Conservation (phyloP, 1,284 basidiomycete species). For the Cutaneotrichosporon mucoides region DNA sequence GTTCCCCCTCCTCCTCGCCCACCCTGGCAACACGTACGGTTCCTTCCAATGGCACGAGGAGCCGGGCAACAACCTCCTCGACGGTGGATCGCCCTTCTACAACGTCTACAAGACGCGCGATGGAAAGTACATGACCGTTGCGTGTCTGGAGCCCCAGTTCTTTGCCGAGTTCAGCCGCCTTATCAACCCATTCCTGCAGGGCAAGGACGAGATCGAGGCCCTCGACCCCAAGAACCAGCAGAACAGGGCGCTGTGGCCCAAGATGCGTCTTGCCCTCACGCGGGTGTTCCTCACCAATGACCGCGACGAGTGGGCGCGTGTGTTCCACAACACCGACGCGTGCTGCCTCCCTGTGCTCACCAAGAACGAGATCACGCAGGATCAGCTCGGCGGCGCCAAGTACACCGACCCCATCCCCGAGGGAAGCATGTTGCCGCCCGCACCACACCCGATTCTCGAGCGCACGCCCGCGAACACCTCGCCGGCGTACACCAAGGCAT, state of each 20-base stretch:
- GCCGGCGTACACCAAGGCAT: neutral
- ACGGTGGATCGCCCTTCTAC: conserved; percentile 20
- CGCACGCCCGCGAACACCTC: conserved; percentile 4
- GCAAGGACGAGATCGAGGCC: neutral
- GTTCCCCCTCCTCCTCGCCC: conserved; percentile 10
- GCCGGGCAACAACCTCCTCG: conserved; percentile 16
- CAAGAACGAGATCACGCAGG: conserved; percentile 6
- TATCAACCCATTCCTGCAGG: conserved; percentile 3
- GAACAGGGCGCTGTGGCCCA: conserved; percentile 7
- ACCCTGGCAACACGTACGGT: neutral
- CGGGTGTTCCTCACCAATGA: conserved; percentile 9
- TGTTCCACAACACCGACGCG: conserved; percentile 17
- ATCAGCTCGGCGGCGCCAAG: conserved; percentile 4
- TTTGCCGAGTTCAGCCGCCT: conserved; percentile 11
- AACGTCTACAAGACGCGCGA: conserved; percentile 11
- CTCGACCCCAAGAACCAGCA: conserved; percentile 4
- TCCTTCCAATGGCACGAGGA: neutral
- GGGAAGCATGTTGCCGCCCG: neutral
- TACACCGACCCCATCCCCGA: neutral
- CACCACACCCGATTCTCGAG: conserved; percentile 8
- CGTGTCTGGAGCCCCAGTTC: conserved; percentile 21
- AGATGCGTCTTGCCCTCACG: conserved; percentile 5
- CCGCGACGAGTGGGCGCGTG: conserved; percentile 13
- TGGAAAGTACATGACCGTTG: conserved; percentile 14
- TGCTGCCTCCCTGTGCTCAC: conserved; percentile 14